Conservation (phyloP, 805 yeast genomes). For the Pichia sporocuriosa region DNA sequence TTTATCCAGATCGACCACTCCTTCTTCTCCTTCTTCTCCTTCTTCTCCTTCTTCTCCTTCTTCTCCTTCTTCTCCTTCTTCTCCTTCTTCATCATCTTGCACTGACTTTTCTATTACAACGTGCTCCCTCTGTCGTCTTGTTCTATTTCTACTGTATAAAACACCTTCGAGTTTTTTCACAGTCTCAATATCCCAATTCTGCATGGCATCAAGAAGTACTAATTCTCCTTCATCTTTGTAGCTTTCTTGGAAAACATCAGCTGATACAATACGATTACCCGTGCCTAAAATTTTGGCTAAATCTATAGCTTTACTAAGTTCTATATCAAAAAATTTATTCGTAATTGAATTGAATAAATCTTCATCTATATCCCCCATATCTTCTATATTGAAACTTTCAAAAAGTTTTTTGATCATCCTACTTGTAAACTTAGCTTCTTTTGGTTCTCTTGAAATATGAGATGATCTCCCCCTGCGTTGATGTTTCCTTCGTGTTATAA, state of each 20-base stretch:
- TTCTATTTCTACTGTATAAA: slow-evolving; percentile 6
- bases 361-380: background rate
- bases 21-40: slow-evolving; percentile 3
- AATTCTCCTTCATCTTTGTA: slow-evolving; percentile 1
- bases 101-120: no score
- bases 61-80: background rate
- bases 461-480: background rate
- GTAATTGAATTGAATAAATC: slow-evolving; percentile 28
- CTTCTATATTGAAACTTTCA: background rate
- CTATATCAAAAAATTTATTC: slow-evolving; percentile 30
- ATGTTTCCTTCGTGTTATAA: background rate
- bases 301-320: slow-evolving; percentile 30
- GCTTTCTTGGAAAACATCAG: slow-evolving; percentile 1
- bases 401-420: slow-evolving; percentile 4
- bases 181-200: slow-evolving; percentile 13
- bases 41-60: slow-evolving; percentile 8
- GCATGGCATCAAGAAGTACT: slow-evolving; percentile 9
- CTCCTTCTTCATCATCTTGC: background rate
- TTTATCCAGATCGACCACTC: slow-evolving; percentile 6
- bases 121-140: background rate
- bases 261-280: slow-evolving; percentile 1
- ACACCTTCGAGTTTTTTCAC: slow-evolving; percentile 11
- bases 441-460: no score
- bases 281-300: slow-evolving; percentile 30
- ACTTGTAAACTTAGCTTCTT: slow-evolving; percentile 1